Evolutionary conservation across 1,139 yeast genomes (phyloP), one percentile per base, ranked within the genome.

Genomic region (Geotrichum candidum): DNA sequence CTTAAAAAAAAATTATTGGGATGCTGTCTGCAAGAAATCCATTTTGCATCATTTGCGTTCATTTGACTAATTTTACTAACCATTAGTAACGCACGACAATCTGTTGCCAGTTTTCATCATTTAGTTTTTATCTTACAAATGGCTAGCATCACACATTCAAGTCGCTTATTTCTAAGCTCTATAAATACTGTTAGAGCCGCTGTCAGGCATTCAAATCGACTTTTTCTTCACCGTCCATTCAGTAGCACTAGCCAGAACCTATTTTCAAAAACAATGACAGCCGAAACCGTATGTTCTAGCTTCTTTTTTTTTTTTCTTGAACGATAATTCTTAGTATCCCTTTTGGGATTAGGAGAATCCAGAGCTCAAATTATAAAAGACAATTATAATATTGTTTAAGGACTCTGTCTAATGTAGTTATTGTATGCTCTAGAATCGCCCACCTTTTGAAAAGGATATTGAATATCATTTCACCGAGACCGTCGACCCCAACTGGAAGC

Each of bases 401-500:
- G 13, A 41, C 10, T 41, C 18, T 15, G 18, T 41, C 48, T 41
- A 41, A 41, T 41, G n/a, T 7, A n/a, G 10, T 13, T 35, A 3
- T 11, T 50, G 25, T 50, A 11, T 5, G 10, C 29, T 15, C 13
- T 11, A 25, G 52, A 18, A 15, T 23, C 52, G 9, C 9, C 52
- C 52, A 10, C 67, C 70, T 25, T 76, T 73, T 61, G 72, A 73
- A 48, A 57, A 64, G 25, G 63, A 65, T n/a, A 58, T 57, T 13
- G 57, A 60, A 23, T 68, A 64, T 61, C 68, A 68, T 25, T 60
- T 58, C 33, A 67, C 68, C 31, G 68, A 65, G 27, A 53, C 67
- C 9, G 61, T 56, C 18, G 61, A 56, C 25, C 51, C 59, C 56
- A 68, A 74, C 31, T 84, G 87, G 87, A 72, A 66, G 57, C 74